These are phyloP conservation scores for Solanum lignicaule DNA, from an alignment of 257 asterid species.

Conservation along the genomic window DNA sequence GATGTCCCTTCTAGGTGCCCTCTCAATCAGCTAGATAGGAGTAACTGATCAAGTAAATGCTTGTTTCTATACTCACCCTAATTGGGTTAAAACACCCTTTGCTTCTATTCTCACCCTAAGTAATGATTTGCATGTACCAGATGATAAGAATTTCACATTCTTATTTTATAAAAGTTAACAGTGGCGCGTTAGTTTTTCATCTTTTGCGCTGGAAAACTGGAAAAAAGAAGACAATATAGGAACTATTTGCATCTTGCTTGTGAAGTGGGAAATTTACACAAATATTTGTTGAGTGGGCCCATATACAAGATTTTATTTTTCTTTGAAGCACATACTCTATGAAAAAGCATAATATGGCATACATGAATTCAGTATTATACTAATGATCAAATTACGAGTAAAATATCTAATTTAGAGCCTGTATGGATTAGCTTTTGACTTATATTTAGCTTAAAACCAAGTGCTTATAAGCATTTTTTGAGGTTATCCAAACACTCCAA, in stretches of 20 bases:
- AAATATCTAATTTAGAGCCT: neutral
- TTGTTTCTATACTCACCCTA: neutral
- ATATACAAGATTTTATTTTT: neutral
- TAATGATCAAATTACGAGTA: neutral
- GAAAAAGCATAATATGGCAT: neutral
- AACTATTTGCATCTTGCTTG: neutral
- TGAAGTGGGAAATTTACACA: neutral
- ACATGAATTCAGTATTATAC: neutral
- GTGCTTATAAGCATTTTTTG: neutral
- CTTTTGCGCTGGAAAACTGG: neutral
- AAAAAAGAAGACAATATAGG: neutral
- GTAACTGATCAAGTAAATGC: neutral
- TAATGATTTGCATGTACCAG: neutral
- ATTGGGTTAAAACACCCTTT: neutral
- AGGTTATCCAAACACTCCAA: neutral
- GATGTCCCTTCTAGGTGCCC: neutral
- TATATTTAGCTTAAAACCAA: neutral
- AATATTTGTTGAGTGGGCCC: neutral
- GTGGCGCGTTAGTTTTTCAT: neutral
- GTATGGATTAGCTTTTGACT: neutral
- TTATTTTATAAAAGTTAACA: neutral
- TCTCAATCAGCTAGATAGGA: neutral
- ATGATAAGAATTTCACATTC: neutral
- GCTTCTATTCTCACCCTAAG: neutral
- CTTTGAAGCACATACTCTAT: neutral